Percentiles rank a stretch among this genome's conserved stretches.
These are phyloP conservation scores for Neoboletus brunneissimus DNA, from an alignment of 768 basidiomycete species.

Conservation along the genomic window DNA sequence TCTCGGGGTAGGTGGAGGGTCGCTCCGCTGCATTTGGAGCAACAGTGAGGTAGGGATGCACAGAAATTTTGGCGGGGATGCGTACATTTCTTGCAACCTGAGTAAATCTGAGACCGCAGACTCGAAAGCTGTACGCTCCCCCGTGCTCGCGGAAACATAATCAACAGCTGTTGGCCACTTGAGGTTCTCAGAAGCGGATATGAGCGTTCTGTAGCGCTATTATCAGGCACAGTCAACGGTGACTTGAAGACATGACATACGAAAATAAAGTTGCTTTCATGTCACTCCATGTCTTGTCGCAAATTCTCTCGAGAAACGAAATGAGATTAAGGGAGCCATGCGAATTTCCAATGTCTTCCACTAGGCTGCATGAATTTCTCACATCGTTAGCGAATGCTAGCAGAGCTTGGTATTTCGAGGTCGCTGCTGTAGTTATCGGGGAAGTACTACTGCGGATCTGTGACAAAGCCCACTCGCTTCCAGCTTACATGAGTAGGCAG, in stretches of 20 bases:
- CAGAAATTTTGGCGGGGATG: constrained; percentile 3
- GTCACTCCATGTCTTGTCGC: constrained; percentile 71
- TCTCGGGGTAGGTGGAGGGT: constrained; percentile 36
- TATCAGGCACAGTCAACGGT: background rate
- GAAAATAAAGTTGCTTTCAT: constrained; percentile 63
- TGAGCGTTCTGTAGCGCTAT: constrained; percentile 48
- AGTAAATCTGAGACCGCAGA: constrained; percentile 73
- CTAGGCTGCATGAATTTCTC: constrained; percentile 39
- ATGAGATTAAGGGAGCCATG: constrained; percentile 59
- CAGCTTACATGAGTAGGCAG: constrained; percentile 7
- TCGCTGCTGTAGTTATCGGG: constrained; percentile 43
- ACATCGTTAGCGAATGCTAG: constrained; percentile 59
- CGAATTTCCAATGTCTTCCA: constrained; percentile 44
- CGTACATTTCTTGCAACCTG: constrained; percentile 76
- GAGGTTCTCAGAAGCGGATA: constrained; percentile 64
- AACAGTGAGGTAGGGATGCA: constrained; percentile 2
- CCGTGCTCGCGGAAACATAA: constrained; percentile 48
- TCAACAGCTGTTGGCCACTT: constrained; percentile 84
- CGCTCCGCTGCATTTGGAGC: constrained; percentile 44
- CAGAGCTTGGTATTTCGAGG: constrained; percentile 59
- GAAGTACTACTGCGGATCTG: constrained; percentile 43
- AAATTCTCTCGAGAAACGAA: constrained; percentile 57
- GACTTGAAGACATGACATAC: constrained; percentile 41
- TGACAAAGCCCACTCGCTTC: constrained; percentile 57
- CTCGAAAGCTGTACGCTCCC: constrained; percentile 67